Evolutionary conservation across 208 protist species (phyloP).

Genomic region (Herpetomonas samuelpessoai): DNA sequence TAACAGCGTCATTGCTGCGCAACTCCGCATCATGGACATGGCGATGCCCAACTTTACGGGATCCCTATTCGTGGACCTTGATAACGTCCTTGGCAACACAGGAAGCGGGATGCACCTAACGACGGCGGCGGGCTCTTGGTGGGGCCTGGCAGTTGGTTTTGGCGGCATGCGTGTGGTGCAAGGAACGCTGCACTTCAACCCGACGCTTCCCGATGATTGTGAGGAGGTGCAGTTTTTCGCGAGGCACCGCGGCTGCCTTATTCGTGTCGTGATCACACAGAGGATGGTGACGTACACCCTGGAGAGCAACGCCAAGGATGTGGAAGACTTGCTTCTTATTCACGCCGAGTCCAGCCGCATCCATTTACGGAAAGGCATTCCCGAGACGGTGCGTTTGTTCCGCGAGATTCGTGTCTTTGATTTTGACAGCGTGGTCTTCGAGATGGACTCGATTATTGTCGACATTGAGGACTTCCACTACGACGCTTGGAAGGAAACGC

Average conservation of each 20-base stretch:
- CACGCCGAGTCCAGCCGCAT: slow-evolving; percentile 72
- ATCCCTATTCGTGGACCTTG: slow-evolving; percentile 68
- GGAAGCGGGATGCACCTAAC: slow-evolving; percentile 74
- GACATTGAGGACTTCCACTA: slow-evolving; percentile 84
- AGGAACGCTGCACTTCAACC: slow-evolving; percentile 81
- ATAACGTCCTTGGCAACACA: slow-evolving; percentile 71
- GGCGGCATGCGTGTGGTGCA: slow-evolving; percentile 75
- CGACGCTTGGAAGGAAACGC: slow-evolving; percentile 78
- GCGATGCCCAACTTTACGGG: slow-evolving; percentile 52
- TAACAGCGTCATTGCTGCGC: slow-evolving; percentile 71
- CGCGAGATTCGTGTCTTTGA: slow-evolving; percentile 74
- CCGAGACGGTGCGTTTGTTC: slow-evolving; percentile 70
- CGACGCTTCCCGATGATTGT: slow-evolving; percentile 63
- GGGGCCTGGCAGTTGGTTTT: slow-evolving; percentile 73
- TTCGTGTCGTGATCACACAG: slow-evolving; percentile 61
- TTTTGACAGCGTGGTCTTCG: slow-evolving; percentile 90
- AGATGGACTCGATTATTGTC: slow-evolving; percentile 80
- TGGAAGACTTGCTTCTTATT: slow-evolving; percentile 61
- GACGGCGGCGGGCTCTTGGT: slow-evolving; percentile 80
- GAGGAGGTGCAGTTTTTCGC: slow-evolving; percentile 76
- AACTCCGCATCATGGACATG: slow-evolving; percentile 58
- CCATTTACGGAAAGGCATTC: slow-evolving; percentile 39
- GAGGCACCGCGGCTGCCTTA: slow-evolving; percentile 71
- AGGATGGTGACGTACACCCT: slow-evolving; percentile 76
- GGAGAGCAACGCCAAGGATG: slow-evolving; percentile 32